Conservation (phyloP, 1,284 basidiomycete species). For the Inonotus obliquus region DNA sequence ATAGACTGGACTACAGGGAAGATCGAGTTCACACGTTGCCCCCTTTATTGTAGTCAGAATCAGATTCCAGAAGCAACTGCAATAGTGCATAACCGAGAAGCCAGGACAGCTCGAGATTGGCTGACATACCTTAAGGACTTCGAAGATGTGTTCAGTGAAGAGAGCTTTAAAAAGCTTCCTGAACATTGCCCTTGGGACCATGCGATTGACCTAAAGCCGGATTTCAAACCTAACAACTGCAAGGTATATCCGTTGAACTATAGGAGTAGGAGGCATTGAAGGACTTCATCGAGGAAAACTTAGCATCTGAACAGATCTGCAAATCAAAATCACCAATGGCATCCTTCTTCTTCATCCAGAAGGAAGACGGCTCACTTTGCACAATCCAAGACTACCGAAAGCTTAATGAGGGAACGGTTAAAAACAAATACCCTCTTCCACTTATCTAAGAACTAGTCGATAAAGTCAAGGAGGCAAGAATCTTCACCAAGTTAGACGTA, state of each 20-base stretch:
- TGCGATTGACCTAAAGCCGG: neutral
- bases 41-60: too few relatives aligned
- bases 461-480: constrained; percentile 25
- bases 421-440: constrained; percentile 34
- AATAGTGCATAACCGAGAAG: too few relatives aligned
- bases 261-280: neutral
- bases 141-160: too few relatives aligned
- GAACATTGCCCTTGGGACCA: too few relatives aligned
- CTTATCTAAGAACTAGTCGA: constrained; percentile 33
- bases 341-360: neutral
- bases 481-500: constrained; percentile 36
- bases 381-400: constrained; percentile 33
- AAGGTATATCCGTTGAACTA: neutral
- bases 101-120: too few relatives aligned
- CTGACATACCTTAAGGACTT: too few relatives aligned
- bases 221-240: neutral
- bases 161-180: too few relatives aligned
- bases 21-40: too few relatives aligned
- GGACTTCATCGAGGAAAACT: neutral
- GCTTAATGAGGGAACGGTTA: constrained; percentile 34
- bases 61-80: too few relatives aligned
- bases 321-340: neutral
- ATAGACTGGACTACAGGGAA: too few relatives aligned
- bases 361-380: neutral
- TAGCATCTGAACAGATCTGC: neutral